These are phyloP conservation scores for Myriangium duriaei DNA, from an alignment of 2,329 filamentous ascomycete genomes.

Conservation along the genomic window DNA sequence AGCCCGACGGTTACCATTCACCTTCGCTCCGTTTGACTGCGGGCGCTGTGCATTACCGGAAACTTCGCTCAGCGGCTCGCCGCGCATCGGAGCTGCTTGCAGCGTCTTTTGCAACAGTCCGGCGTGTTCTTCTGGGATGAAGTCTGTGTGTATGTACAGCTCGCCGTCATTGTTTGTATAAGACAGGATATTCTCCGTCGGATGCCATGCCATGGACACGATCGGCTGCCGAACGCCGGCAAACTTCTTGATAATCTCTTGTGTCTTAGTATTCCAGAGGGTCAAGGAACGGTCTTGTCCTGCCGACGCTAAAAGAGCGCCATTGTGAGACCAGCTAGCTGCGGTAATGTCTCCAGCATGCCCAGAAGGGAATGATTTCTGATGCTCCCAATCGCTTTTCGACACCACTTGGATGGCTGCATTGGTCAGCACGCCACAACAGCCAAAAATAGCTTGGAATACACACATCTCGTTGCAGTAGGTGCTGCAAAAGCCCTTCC, in stretches of 20 bases:
- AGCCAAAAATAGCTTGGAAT: not conserved
- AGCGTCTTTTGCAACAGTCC: constrained; percentile 38
- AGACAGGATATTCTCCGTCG: constrained; percentile 72
- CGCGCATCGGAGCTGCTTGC: constrained; percentile 75
- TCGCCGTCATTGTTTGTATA: constrained; percentile 91
- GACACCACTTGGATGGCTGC: constrained; percentile 76
- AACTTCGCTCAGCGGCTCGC: constrained; percentile 61
- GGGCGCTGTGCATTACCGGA: constrained; percentile 51
- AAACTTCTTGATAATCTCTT: constrained; percentile 63
- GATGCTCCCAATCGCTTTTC: constrained; percentile 78
- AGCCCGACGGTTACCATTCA: constrained; percentile 38
- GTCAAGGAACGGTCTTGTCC: constrained; percentile 50
- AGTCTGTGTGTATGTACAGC: constrained; percentile 73
- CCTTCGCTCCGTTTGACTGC: constrained; percentile 43
- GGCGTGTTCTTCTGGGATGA: constrained; percentile 40
- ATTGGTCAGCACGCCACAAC: not conserved
- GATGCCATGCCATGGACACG: constrained; percentile 82
- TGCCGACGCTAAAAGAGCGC: constrained; percentile 62
- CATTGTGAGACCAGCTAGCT: constrained; percentile 87
- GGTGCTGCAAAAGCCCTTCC: constrained; percentile 80
- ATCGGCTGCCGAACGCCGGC: constrained; percentile 64
- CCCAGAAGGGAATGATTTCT: constrained; percentile 63
- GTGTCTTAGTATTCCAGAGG: constrained; percentile 83
- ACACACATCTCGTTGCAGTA: constrained; percentile 51
- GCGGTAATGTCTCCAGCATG: constrained; percentile 79